phyloP scores from a whole-genome alignment of 192 early-diverging fungal genomes.

The Coemansia sp. region DNA sequence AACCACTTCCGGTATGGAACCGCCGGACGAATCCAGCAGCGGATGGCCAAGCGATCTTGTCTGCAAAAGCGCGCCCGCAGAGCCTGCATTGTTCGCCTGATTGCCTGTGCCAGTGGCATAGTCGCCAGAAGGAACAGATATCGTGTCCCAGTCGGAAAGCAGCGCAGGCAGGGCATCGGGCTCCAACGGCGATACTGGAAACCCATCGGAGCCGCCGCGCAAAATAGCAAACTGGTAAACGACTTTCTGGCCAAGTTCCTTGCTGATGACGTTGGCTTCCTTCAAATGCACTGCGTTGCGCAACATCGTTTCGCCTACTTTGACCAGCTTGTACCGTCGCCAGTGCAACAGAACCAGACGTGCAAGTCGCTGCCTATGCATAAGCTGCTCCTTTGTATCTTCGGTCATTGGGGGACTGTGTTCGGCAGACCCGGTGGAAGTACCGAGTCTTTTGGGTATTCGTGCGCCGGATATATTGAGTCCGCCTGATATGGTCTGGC shows the following conservation, averaged over 20 bases:
- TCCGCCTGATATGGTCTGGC: conserved; percentile 23
- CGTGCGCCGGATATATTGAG: conserved; percentile 4
- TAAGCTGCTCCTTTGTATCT: conserved; percentile 2
- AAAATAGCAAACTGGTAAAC: conserved; percentile 82
- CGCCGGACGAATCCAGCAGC: conserved; percentile 16
- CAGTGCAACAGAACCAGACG: conserved; percentile 28
- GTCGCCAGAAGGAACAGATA: conserved; percentile 2
- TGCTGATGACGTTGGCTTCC: conserved; percentile 87
- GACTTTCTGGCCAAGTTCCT: conserved; percentile 78
- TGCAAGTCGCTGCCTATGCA: conserved; percentile 23
- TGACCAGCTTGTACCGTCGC: conserved; percentile 57
- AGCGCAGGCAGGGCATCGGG: conserved; percentile 48
- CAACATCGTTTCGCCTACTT: conserved; percentile 66
- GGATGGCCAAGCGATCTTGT: conserved; percentile 10
- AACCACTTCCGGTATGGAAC: conserved; percentile 35
- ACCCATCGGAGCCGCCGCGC: conserved; percentile 50
- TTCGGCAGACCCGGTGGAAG: not conserved
- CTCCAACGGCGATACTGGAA: conserved; percentile 47
- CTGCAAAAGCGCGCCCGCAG: not conserved
- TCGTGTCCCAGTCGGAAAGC: conserved; percentile 36
- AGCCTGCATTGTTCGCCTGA: not conserved
- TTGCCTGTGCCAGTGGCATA: not conserved
- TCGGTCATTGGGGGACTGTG: not conserved
- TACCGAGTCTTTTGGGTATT: not conserved
- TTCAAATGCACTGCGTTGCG: conserved; percentile 74